These are phyloP conservation scores for Blechomonas ayalai DNA, from an alignment of 208 protist species.

Conservation along the genomic window DNA sequence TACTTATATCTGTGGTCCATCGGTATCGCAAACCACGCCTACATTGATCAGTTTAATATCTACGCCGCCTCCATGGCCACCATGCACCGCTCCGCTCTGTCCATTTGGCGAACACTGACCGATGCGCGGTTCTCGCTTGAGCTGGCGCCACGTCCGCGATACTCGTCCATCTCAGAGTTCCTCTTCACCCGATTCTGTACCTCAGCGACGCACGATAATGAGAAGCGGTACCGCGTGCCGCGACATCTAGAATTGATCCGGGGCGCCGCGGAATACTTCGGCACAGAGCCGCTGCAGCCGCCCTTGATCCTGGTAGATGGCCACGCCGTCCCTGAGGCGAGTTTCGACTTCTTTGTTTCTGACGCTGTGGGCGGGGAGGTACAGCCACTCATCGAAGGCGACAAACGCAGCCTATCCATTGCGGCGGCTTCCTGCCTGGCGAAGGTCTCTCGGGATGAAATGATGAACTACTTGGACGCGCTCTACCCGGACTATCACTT, in stretches of 20 bases:
- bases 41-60: slow-evolving; percentile 84
- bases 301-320: slow-evolving; percentile 83
- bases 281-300: slow-evolving; percentile 70
- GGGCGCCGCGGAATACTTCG: slow-evolving; percentile 64
- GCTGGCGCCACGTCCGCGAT: slow-evolving; percentile 56
- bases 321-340: slow-evolving; percentile 62
- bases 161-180: slow-evolving; percentile 72
- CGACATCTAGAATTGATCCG: slow-evolving; percentile 54
- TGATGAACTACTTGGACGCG: slow-evolving; percentile 70
- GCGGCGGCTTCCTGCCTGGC: slow-evolving; percentile 84
- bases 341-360: slow-evolving; percentile 55
- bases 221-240: slow-evolving; percentile 56
- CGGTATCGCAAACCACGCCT: slow-evolving; percentile 84
- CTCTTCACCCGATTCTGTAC: slow-evolving; percentile 78
- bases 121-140: slow-evolving; percentile 74
- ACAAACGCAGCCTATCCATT: slow-evolving; percentile 81
- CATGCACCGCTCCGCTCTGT: slow-evolving; percentile 77
- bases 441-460: slow-evolving; percentile 83
- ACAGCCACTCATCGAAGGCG: slow-evolving; percentile 81
- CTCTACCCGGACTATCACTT: slow-evolving; percentile 82
- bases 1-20: slow-evolving; percentile 87
- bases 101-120: slow-evolving; percentile 77
- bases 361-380: slow-evolving; percentile 53
- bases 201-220: slow-evolving; percentile 55
- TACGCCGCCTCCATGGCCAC: slow-evolving; percentile 76